These are phyloP conservation scores for Ustilago trichophora DNA, from an alignment of 1,284 basidiomycete species.

Conservation along the genomic window DNA sequence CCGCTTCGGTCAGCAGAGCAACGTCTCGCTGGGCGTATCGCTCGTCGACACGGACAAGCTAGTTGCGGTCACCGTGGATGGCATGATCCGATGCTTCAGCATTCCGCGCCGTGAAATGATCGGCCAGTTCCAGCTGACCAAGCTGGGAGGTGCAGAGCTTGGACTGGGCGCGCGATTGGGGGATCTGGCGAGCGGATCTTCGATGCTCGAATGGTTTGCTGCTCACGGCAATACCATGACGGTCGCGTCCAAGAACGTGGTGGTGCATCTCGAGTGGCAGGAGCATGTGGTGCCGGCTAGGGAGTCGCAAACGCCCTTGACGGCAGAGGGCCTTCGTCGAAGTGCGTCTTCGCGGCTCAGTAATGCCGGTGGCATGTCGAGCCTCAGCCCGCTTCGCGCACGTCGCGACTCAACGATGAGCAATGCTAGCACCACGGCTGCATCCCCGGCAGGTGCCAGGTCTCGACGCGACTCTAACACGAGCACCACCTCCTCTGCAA, in stretches of 20 bases:
- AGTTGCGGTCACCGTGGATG: conserved; percentile 88
- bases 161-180: conserved; percentile 33
- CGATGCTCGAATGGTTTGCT: conserved; percentile 74
- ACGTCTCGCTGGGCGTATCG: conserved; percentile 87
- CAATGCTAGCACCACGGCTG: conserved; percentile 25
- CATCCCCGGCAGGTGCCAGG: conserved; percentile 6
- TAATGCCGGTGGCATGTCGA: conserved; percentile 11
- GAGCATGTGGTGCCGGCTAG: conserved; percentile 70
- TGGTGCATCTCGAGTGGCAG: conserved; percentile 86
- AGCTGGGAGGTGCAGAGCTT: conserved; percentile 72
- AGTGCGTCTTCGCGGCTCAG: conserved; percentile 33
- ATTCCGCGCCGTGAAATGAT: conserved; percentile 88
- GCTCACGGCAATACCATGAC: conserved; percentile 90
- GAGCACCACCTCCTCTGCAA: conserved; percentile 38
- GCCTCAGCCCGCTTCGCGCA: conserved; percentile 31
- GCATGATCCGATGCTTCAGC: conserved; percentile 86
- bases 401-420: conserved; percentile 48
- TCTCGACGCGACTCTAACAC: conserved; percentile 39
- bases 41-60: conserved; percentile 76
- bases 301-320: conserved; percentile 15
- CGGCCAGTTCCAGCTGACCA: conserved; percentile 84
- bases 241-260: conserved; percentile 85
- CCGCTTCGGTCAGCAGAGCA: conserved; percentile 90
- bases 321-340: conserved; percentile 26
- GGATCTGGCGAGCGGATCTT: conserved; percentile 37